phyloP scores from a whole-genome alignment of 345 rosid genomes.

The Psidium friedrichsthalianum region DNA sequence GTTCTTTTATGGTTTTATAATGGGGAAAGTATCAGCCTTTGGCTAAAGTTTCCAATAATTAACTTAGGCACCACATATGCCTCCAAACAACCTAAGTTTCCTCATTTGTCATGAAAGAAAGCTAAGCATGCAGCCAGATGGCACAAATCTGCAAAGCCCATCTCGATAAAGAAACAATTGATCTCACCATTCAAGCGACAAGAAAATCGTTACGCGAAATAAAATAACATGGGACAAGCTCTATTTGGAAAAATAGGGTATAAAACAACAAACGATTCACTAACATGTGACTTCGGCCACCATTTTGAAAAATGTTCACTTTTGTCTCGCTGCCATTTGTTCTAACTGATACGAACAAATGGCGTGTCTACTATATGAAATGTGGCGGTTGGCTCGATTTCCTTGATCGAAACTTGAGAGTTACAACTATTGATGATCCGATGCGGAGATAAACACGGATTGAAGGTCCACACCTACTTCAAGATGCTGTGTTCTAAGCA shows the following conservation, averaged over 20 bases:
- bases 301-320: background rate
- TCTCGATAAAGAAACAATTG: background rate
- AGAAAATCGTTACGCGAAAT: background rate
- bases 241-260: background rate
- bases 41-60: background rate
- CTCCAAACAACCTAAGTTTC: background rate
- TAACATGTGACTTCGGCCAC: background rate
- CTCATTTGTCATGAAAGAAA: background rate
- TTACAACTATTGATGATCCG: background rate
- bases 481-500: background rate
- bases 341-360: background rate
- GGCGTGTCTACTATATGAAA: background rate
- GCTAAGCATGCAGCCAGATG: background rate
- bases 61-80: background rate
- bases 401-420: background rate
- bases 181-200: background rate
- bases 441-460: background rate
- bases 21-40: background rate
- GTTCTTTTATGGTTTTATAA: background rate
- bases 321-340: too few species aligned
- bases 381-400: background rate
- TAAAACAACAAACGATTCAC: background rate
- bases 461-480: background rate
- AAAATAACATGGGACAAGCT: background rate
- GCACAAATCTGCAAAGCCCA: background rate